phyloP scores from a whole-genome alignment of 352 stramenopile species.

The Phytophthora megakarya region DNA sequence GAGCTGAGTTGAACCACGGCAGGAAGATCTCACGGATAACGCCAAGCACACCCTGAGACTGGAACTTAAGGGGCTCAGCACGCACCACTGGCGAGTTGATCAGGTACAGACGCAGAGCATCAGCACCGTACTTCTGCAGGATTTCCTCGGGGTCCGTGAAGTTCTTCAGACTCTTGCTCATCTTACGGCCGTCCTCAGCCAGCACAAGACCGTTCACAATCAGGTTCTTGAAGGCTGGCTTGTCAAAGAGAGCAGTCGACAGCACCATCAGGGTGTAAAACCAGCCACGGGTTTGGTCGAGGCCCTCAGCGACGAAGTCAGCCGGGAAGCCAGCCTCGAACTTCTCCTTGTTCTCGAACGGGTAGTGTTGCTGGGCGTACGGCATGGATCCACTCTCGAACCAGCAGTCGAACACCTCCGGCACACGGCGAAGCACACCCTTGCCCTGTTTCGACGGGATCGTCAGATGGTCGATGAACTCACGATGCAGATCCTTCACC shows the following conservation, averaged over 20 bases:
- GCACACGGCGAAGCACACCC: constrained; percentile 82
- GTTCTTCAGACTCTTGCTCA: constrained; percentile 99
- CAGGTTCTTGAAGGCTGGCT: constrained; percentile 99
- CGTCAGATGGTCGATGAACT: constrained; percentile 98
- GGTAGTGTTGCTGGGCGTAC: constrained; percentile 99
- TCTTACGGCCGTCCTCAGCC: constrained; percentile 99
- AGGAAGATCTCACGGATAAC: constrained; percentile 99
- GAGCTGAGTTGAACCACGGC: constrained; percentile 99
- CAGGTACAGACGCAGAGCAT: constrained; percentile 99
- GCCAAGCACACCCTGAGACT: constrained; percentile 94
- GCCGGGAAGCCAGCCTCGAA: constrained; percentile 98
- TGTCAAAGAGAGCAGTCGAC: constrained; percentile 98
- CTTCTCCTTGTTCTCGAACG: constrained; percentile 99
- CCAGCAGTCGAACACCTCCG: constrained; percentile 99
- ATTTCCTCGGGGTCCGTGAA: constrained; percentile 96
- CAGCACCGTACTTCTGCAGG: constrained; percentile 97
- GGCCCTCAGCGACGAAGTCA: constrained; percentile 99
- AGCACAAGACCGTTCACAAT: constrained; percentile 99
- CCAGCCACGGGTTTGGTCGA: constrained; percentile 99
- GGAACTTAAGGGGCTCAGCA: constrained; percentile 98
- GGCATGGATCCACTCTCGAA: constrained; percentile 99
- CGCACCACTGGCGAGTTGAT: constrained; percentile 99
- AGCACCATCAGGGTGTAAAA: constrained; percentile 99
- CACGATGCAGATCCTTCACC: constrained; percentile 96
- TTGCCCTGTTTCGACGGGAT: constrained; percentile 96